phyloP scores from a whole-genome alignment of 2,329 filamentous ascomycete genomes.

The Lecanicillium sp. region DNA sequence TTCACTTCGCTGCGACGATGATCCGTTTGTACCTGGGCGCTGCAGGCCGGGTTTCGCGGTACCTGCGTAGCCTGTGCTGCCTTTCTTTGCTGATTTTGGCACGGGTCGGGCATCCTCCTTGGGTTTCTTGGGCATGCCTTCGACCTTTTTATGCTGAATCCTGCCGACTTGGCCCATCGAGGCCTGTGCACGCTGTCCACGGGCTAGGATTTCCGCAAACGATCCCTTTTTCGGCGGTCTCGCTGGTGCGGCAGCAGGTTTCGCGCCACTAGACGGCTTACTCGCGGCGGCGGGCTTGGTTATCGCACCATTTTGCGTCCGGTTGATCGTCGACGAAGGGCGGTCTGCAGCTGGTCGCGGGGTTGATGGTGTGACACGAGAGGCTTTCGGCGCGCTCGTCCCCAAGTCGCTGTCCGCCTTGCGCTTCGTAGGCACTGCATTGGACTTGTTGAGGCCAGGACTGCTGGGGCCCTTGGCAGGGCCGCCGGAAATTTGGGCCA shows the following conservation, averaged over 20 bases:
- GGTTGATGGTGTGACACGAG: constrained; percentile 20
- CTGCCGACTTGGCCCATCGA: constrained; percentile 55
- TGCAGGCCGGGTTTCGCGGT: constrained; percentile 21
- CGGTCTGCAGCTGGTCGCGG: constrained; percentile 8
- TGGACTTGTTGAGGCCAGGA: constrained; percentile 16
- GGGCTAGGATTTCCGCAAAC: constrained; percentile 65
- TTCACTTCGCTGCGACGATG: not conserved
- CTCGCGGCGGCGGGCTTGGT: constrained; percentile 12
- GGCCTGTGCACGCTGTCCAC: constrained; percentile 58
- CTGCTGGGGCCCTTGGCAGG: constrained; percentile 30
- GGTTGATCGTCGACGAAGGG: not conserved
- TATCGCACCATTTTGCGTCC: not conserved
- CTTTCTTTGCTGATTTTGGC: too few species aligned
- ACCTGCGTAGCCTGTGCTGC: constrained; percentile 18
- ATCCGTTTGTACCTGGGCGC: not conserved
- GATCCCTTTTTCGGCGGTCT: constrained; percentile 60
- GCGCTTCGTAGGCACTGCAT: constrained; percentile 36
- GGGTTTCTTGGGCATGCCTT: constrained; percentile 16
- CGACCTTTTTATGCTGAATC: constrained; percentile 67
- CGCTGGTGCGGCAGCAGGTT: constrained; percentile 29
- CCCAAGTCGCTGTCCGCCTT: constrained; percentile 47
- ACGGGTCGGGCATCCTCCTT: constrained; percentile 17
- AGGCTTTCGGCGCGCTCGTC: constrained; percentile 31
- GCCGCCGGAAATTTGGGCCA: constrained; percentile 53
- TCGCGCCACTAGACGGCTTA: constrained; percentile 12